Base-by-base conservation (phyloP, 768 basidiomycete species). In the Phylloporus sp. region DNA sequence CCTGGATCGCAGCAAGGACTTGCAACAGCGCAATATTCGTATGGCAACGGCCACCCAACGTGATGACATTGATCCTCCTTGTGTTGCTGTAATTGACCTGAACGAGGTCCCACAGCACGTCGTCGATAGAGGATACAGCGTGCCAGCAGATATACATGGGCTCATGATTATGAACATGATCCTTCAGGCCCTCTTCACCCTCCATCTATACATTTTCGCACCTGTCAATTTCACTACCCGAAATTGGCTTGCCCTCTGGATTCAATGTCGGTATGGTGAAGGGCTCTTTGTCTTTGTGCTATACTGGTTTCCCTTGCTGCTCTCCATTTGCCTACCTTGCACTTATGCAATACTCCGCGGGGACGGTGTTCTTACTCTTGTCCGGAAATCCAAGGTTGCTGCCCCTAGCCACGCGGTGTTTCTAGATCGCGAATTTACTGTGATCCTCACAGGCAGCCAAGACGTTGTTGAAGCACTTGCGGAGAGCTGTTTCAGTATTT, bases 401-500 rank as follows among this genome's bases (percentile, higher is more conserved):
- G 18, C 38, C 2, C 41, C 11, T 4, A 28, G 49, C 6, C 49
- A 12, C 6, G 49, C 50, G 11, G 39, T 51, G 2, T 36, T 55
- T 39, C 29, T 47, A 49, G 48, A 50, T 44, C 34, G 20, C 3
- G 41, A 47, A 16, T 54, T 6, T 18, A 39, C 39, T 6, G 10
- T 57, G 7, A 12, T 57, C 6, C 10, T 49, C 13, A 41, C 13
- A 2, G 55, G 52, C 15, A 23, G 15, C 45, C 48, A 38, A 26
- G 31, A 18, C n/a, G 15, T 46, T 8, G 52, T 53, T 2, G 51
- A 56, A 15, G 42, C 52, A 20, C 35, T 53, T 20, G 38, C 47
- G 20, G 51, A 49, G 35, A 34, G 55, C 10, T 16, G 34, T 6
- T 56, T 56, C 39, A 32, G 10, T 22, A 38, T 46, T n/a, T 53